Evolutionary conservation across 108 stramenopile genomes (phyloP), one percentile per base, ranked within the genome.

Genomic region (Pseudonitzschia multiseries): DNA sequence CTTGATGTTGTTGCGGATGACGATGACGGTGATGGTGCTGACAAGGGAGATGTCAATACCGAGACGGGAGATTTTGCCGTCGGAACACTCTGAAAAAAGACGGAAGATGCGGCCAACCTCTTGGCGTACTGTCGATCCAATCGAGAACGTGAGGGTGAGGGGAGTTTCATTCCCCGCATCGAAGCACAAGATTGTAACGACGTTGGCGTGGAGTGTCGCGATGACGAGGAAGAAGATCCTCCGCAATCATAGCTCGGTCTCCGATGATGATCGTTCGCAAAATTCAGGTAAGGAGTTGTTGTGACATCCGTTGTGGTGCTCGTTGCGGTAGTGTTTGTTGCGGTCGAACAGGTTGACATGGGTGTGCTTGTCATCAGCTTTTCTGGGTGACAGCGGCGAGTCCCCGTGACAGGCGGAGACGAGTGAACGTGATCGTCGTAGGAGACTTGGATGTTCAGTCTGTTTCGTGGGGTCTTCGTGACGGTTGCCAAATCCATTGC

Each of bases 71-170:
- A 54, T 61, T 27, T 57, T n/a, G 71, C 66, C 43, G 66, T 67
- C 13, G 66, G 46, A 22, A 17, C 33, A 17, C 12, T 14, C 31
- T 26, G 66, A 20, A n/a, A 48, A 46, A 28, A 46, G 9, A 29
- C 66, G n/a, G 46, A 67, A 24, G 66, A 67, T 24, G 78, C 51
- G 15, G 76, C 69, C 51, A 87, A 52, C 44, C 87, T 46, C 29
- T 82, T 80, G 8, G 87, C 81, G 73, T 87, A 87, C 31, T 79
- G 87, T 14, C 77, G 73, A 76, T 87, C 84, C 31, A 87, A 57
- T 29, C 87, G 65, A 4, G 79, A 69, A 12, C 87, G 76, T 17
- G 76, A 69, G 20, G 87, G 87, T 6, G 87, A 87, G 1, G 87
- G 84, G 21, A 74, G 27, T 2, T 79, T 44, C 9, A 77, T 28